Conservation (phyloP, 1,284 basidiomycete species). For the Ustilago shanxiensis region DNA sequence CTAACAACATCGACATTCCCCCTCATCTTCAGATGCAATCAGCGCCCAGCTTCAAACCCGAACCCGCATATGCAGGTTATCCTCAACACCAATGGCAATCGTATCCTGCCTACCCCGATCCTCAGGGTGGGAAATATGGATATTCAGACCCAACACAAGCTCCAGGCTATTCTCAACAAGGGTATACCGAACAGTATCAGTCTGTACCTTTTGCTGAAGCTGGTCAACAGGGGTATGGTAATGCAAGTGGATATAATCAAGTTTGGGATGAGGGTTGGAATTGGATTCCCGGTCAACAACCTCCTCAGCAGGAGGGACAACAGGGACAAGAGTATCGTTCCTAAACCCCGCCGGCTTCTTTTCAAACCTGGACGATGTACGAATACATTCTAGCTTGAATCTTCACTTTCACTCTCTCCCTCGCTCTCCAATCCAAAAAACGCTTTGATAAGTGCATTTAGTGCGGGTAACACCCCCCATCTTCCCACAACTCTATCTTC, state of each 20-base stretch:
- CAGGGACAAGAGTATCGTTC: constrained; percentile 19
- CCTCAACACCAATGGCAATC: not conserved
- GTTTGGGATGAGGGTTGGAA: constrained; percentile 32
- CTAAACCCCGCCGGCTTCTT: too few relatives aligned
- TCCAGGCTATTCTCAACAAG: not conserved
- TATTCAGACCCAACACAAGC: not conserved
- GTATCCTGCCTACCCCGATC: not conserved
- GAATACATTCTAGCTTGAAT: not conserved
- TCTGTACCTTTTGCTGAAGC: not conserved
- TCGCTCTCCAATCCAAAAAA: constrained; percentile 30
- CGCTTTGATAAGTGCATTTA: constrained; percentile 25
- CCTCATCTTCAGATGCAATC: not conserved
- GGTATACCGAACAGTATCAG: constrained; percentile 9
- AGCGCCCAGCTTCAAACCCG: not conserved
- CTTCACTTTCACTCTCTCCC: not conserved
- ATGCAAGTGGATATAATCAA: not conserved
- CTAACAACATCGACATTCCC: not conserved
- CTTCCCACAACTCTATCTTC: constrained; percentile 16
- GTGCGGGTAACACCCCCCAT: constrained; percentile 18
- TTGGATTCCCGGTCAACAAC: constrained; percentile 20
- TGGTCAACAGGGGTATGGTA: not conserved
- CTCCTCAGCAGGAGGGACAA: not conserved
- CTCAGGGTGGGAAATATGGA: not conserved
- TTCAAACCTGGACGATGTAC: not conserved
- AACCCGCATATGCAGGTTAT: too few relatives aligned